Conservation (phyloP, 2,329 filamentous ascomycete genomes). For the Xylariales sp. region DNA sequence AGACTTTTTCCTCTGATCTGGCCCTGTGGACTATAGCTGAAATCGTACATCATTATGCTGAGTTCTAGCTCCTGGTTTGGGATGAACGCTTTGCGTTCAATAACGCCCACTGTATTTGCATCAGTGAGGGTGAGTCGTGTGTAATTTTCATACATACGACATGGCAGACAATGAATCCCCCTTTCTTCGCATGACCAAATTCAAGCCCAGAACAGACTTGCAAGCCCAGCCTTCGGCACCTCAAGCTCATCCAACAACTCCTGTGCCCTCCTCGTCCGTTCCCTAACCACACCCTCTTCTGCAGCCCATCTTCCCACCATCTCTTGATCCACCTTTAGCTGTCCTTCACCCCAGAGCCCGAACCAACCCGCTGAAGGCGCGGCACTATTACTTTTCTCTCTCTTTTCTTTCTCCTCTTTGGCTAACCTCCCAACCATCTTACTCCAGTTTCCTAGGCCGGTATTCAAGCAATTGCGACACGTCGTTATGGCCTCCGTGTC, state of each 20-base stretch:
- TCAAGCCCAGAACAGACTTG: constrained; percentile 37
- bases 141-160: too few relatives aligned
- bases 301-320: constrained; percentile 48
- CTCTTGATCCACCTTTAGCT: constrained; percentile 20
- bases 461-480: constrained; percentile 72
- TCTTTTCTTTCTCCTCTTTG: constrained; percentile 39
- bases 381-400: constrained; percentile 20
- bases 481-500: constrained; percentile 34
- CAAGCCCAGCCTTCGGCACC: constrained; percentile 29
- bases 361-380: constrained; percentile 30
- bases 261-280: constrained; percentile 44
- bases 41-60: too few relatives aligned
- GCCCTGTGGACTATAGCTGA: too few relatives aligned
- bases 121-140: neutral
- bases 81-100: too few relatives aligned
- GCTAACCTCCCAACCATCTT: constrained; percentile 69
- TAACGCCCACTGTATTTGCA: too few relatives aligned
- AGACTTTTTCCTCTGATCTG: too few relatives aligned
- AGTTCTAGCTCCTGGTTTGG: too few relatives aligned
- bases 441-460: constrained; percentile 77
- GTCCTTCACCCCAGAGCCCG: constrained; percentile 34
- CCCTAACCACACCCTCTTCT: constrained; percentile 49
- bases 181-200: too few relatives aligned
- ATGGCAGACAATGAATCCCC: too few relatives aligned
- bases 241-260: constrained; percentile 48